A percentile compares a stretch with the other conserved stretches of the same genome.
Evolutionary conservation across 768 basidiomycete genomes (phyloP).

Genomic region (Podaxis pistillaris): DNA sequence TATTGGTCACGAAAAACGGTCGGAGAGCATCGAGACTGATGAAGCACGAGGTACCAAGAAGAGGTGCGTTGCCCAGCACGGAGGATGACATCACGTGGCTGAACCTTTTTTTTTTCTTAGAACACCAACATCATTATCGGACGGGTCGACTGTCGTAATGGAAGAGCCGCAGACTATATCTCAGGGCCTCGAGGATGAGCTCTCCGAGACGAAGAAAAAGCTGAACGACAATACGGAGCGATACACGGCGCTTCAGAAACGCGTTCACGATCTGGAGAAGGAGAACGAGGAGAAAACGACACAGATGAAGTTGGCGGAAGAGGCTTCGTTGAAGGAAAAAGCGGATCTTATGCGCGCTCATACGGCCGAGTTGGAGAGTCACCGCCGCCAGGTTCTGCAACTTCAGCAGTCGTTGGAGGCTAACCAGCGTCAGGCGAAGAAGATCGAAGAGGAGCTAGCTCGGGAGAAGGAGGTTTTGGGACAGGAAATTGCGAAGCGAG

Average conservation of each 20-base stretch:
- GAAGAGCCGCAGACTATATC: slow-evolving; percentile 1
- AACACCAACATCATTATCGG: slow-evolving; percentile 2
- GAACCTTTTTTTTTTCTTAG: background rate
- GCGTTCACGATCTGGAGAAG: background rate
- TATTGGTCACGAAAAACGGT: background rate
- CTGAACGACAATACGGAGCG: background rate
- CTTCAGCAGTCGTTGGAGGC: background rate
- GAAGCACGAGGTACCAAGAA: background rate
- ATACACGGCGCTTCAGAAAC: background rate
- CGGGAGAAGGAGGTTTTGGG: background rate
- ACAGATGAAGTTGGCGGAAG: background rate
- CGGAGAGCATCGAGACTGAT: background rate
- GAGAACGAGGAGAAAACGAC: background rate
- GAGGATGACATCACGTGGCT: background rate
- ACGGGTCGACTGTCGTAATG: slow-evolving; percentile 1
- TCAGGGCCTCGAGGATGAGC: background rate
- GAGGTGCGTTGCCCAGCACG: background rate
- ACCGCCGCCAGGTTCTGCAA: background rate
- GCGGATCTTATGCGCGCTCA: background rate
- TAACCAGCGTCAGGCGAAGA: background rate
- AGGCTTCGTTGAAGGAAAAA: slow-evolving; percentile 1
- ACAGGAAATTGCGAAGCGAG: background rate
- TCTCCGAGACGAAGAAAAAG: background rate
- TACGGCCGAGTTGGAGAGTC: background rate
- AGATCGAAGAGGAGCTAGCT: background rate